These are phyloP conservation scores for Apiospora koreana DNA, from an alignment of 2,329 filamentous ascomycete genomes.

Conservation along the genomic window DNA sequence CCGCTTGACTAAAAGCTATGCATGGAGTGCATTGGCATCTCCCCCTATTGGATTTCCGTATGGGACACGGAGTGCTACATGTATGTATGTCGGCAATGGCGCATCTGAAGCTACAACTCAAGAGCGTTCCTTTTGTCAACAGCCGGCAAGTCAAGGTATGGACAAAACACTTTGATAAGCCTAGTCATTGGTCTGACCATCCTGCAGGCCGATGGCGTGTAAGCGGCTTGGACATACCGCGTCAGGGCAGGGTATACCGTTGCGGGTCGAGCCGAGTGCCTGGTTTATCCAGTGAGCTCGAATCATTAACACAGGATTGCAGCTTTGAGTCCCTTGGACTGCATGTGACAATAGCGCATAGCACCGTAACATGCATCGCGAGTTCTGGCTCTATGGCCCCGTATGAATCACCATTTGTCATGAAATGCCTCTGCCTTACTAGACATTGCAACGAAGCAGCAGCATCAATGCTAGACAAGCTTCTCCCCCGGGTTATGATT, in stretches of 20 bases:
- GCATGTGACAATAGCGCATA: background rate
- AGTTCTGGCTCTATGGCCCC: background rate
- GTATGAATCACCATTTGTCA: background rate
- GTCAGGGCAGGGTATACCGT: background rate
- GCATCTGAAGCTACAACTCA: background rate
- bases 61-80: no score
- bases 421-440: background rate
- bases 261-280: conserved; percentile 7
- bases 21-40: background rate
- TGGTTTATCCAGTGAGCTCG: background rate
- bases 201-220: background rate
- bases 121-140: background rate
- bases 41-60: background rate
- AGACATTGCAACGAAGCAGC: background rate
- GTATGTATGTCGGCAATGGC: background rate
- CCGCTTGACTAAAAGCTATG: background rate
- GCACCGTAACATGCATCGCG: background rate
- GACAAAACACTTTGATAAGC: background rate
- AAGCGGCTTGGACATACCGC: background rate
- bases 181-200: background rate
- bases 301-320: background rate
- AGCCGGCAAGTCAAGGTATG: background rate
- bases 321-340: background rate
- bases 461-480: background rate
- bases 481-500: background rate